Conservation (phyloP, 1,139 yeast genomes). For the Hemisphaericaspora lyxosophila region DNA sequence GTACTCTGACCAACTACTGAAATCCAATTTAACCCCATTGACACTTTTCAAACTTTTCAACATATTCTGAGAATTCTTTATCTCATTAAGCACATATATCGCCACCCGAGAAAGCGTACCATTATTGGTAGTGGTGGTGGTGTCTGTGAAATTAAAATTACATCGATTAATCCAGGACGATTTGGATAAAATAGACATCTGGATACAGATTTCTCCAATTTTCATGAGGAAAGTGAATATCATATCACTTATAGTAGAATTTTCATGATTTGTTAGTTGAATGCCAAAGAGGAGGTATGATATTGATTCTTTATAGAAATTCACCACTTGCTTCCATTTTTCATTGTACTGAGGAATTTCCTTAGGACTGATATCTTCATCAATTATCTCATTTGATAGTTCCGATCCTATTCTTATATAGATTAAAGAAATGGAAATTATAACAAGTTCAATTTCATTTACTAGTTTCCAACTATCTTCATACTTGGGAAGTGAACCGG, state of each 20-base stretch:
- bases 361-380: slow-evolving; percentile 19
- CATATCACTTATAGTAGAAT: slow-evolving; percentile 11
- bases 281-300: slow-evolving; percentile 29
- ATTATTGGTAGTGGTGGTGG: slow-evolving; percentile 34
- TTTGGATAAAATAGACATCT: slow-evolving; percentile 42
- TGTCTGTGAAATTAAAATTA: slow-evolving; percentile 26
- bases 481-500: slow-evolving; percentile 1
- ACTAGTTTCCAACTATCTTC: slow-evolving; percentile 29
- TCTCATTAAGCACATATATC: slow-evolving; percentile 36
- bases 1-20: slow-evolving; percentile 35
- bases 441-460: slow-evolving; percentile 29
- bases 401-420: slow-evolving; percentile 40
- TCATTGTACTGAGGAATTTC: slow-evolving; percentile 15
- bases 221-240: slow-evolving; percentile 27
- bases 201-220: slow-evolving; percentile 33
- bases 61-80: slow-evolving; percentile 22
- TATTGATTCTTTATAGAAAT: slow-evolving; percentile 32
- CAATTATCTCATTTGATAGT: slow-evolving; percentile 35
- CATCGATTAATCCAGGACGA: slow-evolving; percentile 41
- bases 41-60: slow-evolving; percentile 7
- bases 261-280: slow-evolving; percentile 3
- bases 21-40: slow-evolving; percentile 19
- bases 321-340: slow-evolving; percentile 40
- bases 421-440: slow-evolving; percentile 27
- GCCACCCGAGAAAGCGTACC: slow-evolving; percentile 46